Percentiles rank a stretch among this genome's conserved stretches.
Evolutionary conservation across 306 rosid genomes (phyloP).

Genomic region (Cicer cuneatum): DNA sequence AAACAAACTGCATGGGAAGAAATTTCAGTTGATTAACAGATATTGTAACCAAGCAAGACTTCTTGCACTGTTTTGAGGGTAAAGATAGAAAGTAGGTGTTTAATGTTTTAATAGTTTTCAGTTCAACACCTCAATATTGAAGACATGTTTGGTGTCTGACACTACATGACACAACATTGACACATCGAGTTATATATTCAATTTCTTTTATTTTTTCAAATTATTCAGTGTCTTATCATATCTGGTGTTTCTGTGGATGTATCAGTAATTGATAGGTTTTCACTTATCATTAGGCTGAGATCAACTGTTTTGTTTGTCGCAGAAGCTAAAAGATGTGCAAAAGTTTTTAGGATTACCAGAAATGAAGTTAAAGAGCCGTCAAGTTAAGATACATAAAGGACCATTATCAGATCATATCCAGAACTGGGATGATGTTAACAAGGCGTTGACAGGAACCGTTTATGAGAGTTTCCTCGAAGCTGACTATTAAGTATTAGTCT

Average conservation of each 20-base stretch:
- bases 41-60: neutral
- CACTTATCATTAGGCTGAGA: neutral
- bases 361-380: slow-evolving; percentile 75
- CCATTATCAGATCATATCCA: slow-evolving; percentile 68
- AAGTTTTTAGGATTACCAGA: slow-evolving; percentile 71
- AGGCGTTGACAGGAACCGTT: slow-evolving; percentile 64
- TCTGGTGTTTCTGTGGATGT: too few species aligned
- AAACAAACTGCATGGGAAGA: neutral
- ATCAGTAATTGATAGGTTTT: neutral
- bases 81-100: too few species aligned
- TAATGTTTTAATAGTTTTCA: too few species aligned
- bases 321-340: slow-evolving; percentile 78
- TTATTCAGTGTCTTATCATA: too few species aligned
- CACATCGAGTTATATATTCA: too few species aligned
- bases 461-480: slow-evolving; percentile 74
- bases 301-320: slow-evolving; percentile 45
- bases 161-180: too few species aligned
- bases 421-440: slow-evolving; percentile 90
- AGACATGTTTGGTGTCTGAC: too few species aligned
- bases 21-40: neutral
- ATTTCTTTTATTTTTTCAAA: too few species aligned
- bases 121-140: too few species aligned
- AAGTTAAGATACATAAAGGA: slow-evolving; percentile 85
- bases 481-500: slow-evolving; percentile 56
- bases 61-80: neutral